These are phyloP conservation scores for Barbatosphaeria neglecta DNA, from an alignment of 495 filamentous ascomycete genomes.

Conservation along the genomic window DNA sequence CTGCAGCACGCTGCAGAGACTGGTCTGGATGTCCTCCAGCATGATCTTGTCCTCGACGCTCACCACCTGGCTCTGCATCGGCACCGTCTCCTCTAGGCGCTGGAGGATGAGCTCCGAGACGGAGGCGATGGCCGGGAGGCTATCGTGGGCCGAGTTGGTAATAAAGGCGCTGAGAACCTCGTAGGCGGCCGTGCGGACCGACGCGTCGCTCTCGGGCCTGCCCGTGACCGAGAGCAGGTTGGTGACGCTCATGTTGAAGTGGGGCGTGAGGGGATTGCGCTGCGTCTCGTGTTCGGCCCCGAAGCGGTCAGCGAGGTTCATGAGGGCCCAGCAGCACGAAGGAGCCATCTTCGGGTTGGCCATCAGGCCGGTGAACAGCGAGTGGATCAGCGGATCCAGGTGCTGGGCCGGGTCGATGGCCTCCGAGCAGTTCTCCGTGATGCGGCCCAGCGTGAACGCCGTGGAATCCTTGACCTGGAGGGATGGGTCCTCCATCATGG, in stretches of 20 bases:
- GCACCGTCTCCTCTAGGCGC: conserved; percentile 79
- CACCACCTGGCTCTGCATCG: conserved; percentile 87
- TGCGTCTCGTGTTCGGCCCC: conserved; percentile 64
- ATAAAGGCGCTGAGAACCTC: conserved; percentile 94
- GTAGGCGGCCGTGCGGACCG: conserved; percentile 96
- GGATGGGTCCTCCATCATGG: conserved; percentile 88
- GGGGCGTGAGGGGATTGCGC: conserved; percentile 74
- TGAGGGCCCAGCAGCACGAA: conserved; percentile 97
- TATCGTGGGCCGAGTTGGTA: conserved; percentile 76
- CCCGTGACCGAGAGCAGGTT: conserved; percentile 78
- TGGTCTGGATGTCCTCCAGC: conserved; percentile 95
- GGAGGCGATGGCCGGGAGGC: conserved; percentile 63
- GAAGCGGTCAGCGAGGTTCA: conserved; percentile 96
- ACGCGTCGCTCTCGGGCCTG: conserved; percentile 69
- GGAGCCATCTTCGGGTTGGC: conserved; percentile 94
- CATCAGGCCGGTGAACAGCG: conserved; percentile 81
- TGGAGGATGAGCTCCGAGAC: conserved; percentile 77
- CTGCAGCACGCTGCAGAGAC: conserved; percentile 78
- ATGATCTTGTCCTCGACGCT: conserved; percentile 91
- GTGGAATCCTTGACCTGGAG: conserved; percentile 94
- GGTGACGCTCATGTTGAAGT: conserved; percentile 86
- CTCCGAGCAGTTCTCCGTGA: conserved; percentile 81
- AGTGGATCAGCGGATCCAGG: conserved; percentile 68
- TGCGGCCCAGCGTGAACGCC: conserved; percentile 88
- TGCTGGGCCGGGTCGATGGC: conserved; percentile 76